Conservation (phyloP, 768 basidiomycete genomes). For the Suillus sp. region DNA sequence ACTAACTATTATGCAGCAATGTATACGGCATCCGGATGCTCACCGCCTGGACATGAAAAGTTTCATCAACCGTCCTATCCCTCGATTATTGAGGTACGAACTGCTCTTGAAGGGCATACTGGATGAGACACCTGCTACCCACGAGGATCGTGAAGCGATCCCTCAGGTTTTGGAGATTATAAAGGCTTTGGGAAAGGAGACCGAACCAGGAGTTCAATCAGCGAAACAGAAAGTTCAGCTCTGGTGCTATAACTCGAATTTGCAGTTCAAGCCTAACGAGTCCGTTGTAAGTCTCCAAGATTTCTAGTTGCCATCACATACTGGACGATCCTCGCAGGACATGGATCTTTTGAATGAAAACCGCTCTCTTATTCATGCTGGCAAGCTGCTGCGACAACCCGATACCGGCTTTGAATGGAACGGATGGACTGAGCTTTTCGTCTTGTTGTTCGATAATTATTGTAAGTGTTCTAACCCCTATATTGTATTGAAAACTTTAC, state of each 20-base stretch:
- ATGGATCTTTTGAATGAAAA: constrained; percentile 88
- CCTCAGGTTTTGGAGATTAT: constrained; percentile 88
- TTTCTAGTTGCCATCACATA: background rate
- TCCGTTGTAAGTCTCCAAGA: constrained; percentile 46
- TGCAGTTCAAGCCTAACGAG: constrained; percentile 81
- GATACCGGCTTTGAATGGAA: constrained; percentile 88
- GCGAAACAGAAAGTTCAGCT: constrained; percentile 89
- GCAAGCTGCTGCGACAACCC: constrained; percentile 83
- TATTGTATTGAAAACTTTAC: constrained; percentile 15
- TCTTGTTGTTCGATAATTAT: constrained; percentile 95
- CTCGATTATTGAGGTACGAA: constrained; percentile 86
- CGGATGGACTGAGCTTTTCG: constrained; percentile 88
- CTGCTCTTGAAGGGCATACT: constrained; percentile 80
- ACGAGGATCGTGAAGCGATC: constrained; percentile 83
- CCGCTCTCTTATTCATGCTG: constrained; percentile 80
- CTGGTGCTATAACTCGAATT: constrained; percentile 80
- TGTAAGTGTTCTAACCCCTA: constrained; percentile 47
- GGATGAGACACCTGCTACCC: constrained; percentile 69
- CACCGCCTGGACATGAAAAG: constrained; percentile 88
- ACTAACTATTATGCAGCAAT: constrained; percentile 37
- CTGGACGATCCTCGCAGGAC: constrained; percentile 46
- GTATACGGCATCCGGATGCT: constrained; percentile 68
- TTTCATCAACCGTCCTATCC: constrained; percentile 92
- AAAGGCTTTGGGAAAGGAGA: constrained; percentile 82
- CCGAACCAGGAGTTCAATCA: constrained; percentile 82